Evolutionary conservation across 352 stramenopile genomes (phyloP).

Genomic region (Globisporangium splendens): DNA sequence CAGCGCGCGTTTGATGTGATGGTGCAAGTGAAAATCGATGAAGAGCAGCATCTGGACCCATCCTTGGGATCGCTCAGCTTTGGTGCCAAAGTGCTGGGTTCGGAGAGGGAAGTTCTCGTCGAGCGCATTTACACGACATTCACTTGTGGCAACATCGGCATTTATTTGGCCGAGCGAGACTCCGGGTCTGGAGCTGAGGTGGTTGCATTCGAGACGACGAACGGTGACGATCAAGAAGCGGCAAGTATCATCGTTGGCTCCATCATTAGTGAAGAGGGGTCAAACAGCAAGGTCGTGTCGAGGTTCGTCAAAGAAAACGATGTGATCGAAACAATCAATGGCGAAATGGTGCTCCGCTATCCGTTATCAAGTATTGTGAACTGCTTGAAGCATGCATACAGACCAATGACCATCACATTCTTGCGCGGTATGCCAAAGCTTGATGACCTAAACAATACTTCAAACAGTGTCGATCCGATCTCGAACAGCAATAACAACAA

Average conservation of each 20-base stretch:
- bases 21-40: slow-evolving; percentile 35
- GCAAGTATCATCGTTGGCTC: slow-evolving; percentile 5
- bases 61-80: slow-evolving; percentile 27
- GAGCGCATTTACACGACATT: slow-evolving; percentile 47
- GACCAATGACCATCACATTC: slow-evolving; percentile 46
- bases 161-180: slow-evolving; percentile 26
- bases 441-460: slow-evolving; percentile 7
- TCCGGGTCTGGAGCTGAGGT: slow-evolving; percentile 22
- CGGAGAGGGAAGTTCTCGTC: slow-evolving; percentile 30
- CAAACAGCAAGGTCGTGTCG: neutral
- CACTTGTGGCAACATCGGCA: slow-evolving; percentile 36
- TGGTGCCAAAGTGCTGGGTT: slow-evolving; percentile 26
- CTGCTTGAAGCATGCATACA: slow-evolving; percentile 33
- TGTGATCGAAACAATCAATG: slow-evolving; percentile 45
- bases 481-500: slow-evolving; percentile 4
- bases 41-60: slow-evolving; percentile 37
- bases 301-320: slow-evolving; percentile 20
- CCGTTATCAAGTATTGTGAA: slow-evolving; percentile 27
- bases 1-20: slow-evolving; percentile 45
- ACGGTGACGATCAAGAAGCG: slow-evolving; percentile 1
- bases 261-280: neutral
- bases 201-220: slow-evolving; percentile 14
- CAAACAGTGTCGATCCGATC: neutral
- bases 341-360: slow-evolving; percentile 32
- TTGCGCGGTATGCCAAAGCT: slow-evolving; percentile 32